Evolutionary conservation across 2,329 filamentous ascomycete genomes (phyloP), one percentile per base, ranked within the genome.

Genomic region (Ascosphaera acerosa): DNA sequence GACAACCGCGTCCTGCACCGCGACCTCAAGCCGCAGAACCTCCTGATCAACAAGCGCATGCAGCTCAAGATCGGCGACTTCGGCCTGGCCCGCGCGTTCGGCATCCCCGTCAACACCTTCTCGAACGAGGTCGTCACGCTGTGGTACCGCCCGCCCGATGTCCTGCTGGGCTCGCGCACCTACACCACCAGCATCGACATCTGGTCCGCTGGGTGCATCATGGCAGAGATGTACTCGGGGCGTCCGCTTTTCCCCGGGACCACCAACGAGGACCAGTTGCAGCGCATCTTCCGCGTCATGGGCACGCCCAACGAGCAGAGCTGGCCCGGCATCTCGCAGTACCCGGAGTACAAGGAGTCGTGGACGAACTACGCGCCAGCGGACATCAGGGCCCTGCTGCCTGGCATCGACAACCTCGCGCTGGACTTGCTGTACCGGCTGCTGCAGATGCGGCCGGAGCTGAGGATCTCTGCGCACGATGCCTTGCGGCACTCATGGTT

Each of bases 201-300:
- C 51, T 97, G 87, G 87, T 87, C 87, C 2, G 71, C 97, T 1
- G 87, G 87, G 1, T 97, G 87, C 50, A 97, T 97, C 44, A 94
- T 97, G 45, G 87, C 87, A 2, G 87, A 97, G 50, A 60, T 97
- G 2, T 57, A 97, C 0, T 82, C 77, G 1, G 57, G 97, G 3
- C 66, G 84, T 1, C 87, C 87, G 0, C 94, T 97, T 33, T 97
- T 97, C 20, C 87, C 87, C 0, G 87, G 87, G 35, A 97, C 87
- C 2, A 92, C 87, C 22, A 97, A 97, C 50, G 87, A 97, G 52
- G 87, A 97, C 48, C 87, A 97, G 52, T 71, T 94, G 32, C 66
- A 90, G 38, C 81, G 89, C 50, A 97, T 97, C 52, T 97, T 97
- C 64, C 70, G 87, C 36, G 73, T 97, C 37, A 97, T 97, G 87